Evolutionary conservation across 352 stramenopile genomes (phyloP).

Genomic region (Pythium guiyangense): DNA sequence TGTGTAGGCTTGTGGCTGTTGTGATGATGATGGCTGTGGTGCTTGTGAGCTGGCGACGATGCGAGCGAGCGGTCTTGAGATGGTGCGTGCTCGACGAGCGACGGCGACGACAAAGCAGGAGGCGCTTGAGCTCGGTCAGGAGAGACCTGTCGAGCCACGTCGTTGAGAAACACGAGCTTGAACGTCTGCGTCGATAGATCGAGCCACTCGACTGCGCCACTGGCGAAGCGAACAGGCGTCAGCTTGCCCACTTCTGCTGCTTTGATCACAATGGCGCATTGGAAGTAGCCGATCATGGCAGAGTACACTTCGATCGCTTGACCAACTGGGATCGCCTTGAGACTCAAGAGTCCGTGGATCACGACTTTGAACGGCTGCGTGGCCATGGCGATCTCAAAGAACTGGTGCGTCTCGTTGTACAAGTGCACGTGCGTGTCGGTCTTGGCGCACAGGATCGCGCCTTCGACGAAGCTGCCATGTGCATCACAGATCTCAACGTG

Average conservation of each 20-base stretch:
- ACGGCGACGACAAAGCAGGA: no score
- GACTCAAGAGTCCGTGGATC: slow-evolving; percentile 35
- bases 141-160: background rate
- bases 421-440: slow-evolving; percentile 33
- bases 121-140: background rate
- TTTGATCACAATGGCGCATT: slow-evolving; percentile 31
- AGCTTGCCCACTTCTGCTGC: slow-evolving; percentile 30
- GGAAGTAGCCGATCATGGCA: slow-evolving; percentile 37
- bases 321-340: slow-evolving; percentile 43
- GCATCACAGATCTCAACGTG: slow-evolving; percentile 44
- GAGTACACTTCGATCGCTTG: slow-evolving; percentile 54
- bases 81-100: no score
- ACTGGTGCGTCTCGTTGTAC: slow-evolving; percentile 45
- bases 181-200: slow-evolving; percentile 51
- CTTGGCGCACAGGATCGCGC: slow-evolving; percentile 41
- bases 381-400: slow-evolving; percentile 35
- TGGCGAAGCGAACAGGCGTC: slow-evolving; percentile 30
- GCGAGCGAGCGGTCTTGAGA: no score
- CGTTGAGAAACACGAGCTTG: slow-evolving; percentile 41
- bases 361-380: slow-evolving; percentile 51
- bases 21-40: no score
- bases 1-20: no score
- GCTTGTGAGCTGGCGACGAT: no score
- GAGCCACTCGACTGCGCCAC: slow-evolving; percentile 37
- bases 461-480: slow-evolving; percentile 33